Base-by-base conservation (phyloP, 2,329 filamentous ascomycete species). In the Stagonosporopsis chrysanthemi region DNA sequence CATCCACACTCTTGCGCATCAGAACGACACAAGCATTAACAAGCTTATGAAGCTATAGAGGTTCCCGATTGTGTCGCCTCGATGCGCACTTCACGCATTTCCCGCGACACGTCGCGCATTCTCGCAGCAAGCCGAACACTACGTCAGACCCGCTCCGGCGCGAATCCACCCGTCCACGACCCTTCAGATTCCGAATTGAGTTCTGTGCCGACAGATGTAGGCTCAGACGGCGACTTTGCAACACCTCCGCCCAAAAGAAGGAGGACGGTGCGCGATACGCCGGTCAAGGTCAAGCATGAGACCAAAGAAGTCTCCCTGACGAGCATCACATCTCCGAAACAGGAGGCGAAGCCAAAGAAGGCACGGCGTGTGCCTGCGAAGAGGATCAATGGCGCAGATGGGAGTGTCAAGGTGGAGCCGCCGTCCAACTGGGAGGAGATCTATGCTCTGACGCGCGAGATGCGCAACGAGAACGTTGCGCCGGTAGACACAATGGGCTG, bases 401-500 rank as follows among this genome's bases (percentile, higher is more conserved):
- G 69, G 33, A 67, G 36, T 42, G 60, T 80, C 46, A 83, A 83
- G 62, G 65, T 79, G 15, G 81, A 84, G 61, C 86, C 92, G 1
- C 92, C 93, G 0, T 82, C 87, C 0, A 87, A 92, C 73, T 97
- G 95, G 95, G 87, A 92, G 61, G 84, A 88, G 54, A 87, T 97
- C 55, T 99, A 97, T 78, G 78, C 83, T 31, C 79, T 86, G 0
- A 90, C 96, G 41, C 88, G 89, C 69, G 84, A 86, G 69, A 97
- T 98, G 92, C 88, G 78, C 78, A 90, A 73, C 73, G 84, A 80
- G 77, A 90, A 84, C 36, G 77, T 84, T 0, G 95, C 95, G 0
- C 90, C 94, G 0, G 95, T 99, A 11, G 95, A 99, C 75, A 98
- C 94, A 0, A 97, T 98, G 93, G 95, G 95, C 11, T 99, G 95